phyloP scores from a whole-genome alignment of 257 asterid genomes.

The Nicotiana benthamiana region DNA sequence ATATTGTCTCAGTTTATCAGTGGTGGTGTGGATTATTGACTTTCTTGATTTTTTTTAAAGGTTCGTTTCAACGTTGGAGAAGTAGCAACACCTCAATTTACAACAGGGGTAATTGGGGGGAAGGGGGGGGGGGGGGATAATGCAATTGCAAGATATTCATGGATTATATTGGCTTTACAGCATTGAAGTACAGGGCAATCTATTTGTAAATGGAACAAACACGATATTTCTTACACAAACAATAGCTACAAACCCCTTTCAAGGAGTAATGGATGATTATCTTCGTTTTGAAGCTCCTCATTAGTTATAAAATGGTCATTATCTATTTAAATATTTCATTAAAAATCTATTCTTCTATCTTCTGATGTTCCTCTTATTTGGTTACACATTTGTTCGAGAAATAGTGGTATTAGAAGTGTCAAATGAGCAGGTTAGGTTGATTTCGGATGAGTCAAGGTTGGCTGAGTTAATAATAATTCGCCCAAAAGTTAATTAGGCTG shows the following conservation, averaged over 20 bases:
- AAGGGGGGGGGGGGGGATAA: constrained; percentile 67
- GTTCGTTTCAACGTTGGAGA: constrained; percentile 35
- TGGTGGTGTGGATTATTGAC: no score
- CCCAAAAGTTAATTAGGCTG: no score
- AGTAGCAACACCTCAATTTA: constrained; percentile 19
- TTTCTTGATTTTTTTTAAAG: constrained; percentile 1
- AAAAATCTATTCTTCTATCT: background rate
- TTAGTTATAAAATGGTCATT: background rate
- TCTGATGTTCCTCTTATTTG: background rate
- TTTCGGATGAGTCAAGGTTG: no score
- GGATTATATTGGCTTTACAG: constrained; percentile 14
- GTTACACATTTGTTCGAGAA: background rate
- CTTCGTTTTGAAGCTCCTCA: constrained; percentile 38
- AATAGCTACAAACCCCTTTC: constrained; percentile 10
- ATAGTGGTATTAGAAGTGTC: background rate
- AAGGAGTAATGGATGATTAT: constrained; percentile 48
- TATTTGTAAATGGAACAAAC: constrained; percentile 32
- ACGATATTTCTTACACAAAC: constrained; percentile 35
- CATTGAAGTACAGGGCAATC: constrained; percentile 16
- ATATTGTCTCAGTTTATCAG: background rate
- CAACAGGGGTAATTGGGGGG: constrained; percentile 34
- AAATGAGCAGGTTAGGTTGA: no score
- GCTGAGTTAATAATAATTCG: no score
- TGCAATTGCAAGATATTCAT: constrained; percentile 40
- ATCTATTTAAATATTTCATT: background rate